Conservation (phyloP, 768 basidiomycete species). For the Leccinellum rugosiceps region DNA sequence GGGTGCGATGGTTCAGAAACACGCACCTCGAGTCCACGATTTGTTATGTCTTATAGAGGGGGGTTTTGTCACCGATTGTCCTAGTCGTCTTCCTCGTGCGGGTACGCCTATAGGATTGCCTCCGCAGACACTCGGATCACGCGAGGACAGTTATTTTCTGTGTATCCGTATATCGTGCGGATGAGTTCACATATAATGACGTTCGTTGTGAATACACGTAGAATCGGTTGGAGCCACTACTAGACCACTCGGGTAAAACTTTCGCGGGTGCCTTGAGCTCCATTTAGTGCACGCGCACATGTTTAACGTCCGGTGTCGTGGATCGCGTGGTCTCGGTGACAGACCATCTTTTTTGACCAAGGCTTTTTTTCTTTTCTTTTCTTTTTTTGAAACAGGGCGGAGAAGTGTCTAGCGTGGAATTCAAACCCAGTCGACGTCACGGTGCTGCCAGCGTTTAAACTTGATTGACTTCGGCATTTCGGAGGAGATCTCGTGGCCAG, state of each 20-base stretch:
- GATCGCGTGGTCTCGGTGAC: constrained; percentile 18
- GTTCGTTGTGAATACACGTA: neutral
- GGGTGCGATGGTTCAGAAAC: neutral
- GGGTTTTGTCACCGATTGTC: neutral
- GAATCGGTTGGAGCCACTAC: neutral
- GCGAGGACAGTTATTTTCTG: neutral
- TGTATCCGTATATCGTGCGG: neutral
- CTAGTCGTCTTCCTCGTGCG: neutral
- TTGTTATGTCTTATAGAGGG: neutral
- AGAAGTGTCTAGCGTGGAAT: neutral
- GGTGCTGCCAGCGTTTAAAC: constrained; percentile 18
- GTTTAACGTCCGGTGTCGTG: constrained; percentile 9
- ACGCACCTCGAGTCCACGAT: neutral
- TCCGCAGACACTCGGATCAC: neutral
- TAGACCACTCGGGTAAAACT: constrained; percentile 9
- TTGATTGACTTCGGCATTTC: constrained; percentile 21
- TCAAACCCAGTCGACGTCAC: constrained; percentile 18
- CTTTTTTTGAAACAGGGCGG: constrained; percentile 24
- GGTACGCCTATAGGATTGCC: neutral
- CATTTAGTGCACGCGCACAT: neutral
- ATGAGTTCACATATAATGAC: neutral
- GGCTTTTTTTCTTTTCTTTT: neutral
- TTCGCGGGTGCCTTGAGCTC: constrained; percentile 21
- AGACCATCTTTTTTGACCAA: constrained; percentile 1
- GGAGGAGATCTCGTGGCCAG: constrained; percentile 4